These are phyloP conservation scores for Colletotrichum limetticola DNA, from an alignment of 2,329 filamentous ascomycete species.

Conservation along the genomic window DNA sequence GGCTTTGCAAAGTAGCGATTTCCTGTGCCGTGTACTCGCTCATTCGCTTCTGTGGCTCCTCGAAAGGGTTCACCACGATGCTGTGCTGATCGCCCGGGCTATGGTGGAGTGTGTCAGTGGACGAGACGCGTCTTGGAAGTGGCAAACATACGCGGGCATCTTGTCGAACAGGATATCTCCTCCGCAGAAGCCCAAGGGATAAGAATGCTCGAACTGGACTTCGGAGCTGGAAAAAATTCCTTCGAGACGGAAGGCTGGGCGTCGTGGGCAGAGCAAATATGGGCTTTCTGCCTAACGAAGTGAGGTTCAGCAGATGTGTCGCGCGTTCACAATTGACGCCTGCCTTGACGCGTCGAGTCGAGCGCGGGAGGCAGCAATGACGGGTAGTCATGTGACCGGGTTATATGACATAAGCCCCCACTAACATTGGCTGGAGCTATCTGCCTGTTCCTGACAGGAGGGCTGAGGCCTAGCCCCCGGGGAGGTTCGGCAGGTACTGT, in stretches of 20 bases:
- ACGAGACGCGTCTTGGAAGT: conserved; percentile 34
- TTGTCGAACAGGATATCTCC: conserved; percentile 25
- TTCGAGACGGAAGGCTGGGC: background rate
- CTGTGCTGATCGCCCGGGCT: conserved; percentile 77
- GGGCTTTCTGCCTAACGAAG: conserved; percentile 5
- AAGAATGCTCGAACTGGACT: too few species aligned
- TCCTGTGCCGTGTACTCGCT: conserved; percentile 89
- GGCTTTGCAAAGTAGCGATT: conserved; percentile 86
- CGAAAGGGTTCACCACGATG: conserved; percentile 80
- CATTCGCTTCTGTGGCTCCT: conserved; percentile 74
- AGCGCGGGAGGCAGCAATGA: conserved; percentile 13
- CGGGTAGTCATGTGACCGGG: conserved; percentile 33
- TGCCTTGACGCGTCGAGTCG: conserved; percentile 26
- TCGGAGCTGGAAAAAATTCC: background rate
- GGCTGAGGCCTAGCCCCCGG: background rate
- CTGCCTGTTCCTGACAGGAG: background rate
- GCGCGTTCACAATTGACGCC: conserved; percentile 15
- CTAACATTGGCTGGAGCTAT: background rate
- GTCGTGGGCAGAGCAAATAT: background rate
- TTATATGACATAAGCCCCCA: background rate
- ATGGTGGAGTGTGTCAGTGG: conserved; percentile 35
- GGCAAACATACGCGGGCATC: conserved; percentile 57
- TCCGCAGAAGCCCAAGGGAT: background rate
- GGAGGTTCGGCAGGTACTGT: background rate
- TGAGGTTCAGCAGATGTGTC: background rate